Percentiles rank a stretch among this genome's conserved stretches.
These are phyloP conservation scores for Calycina marina DNA, from an alignment of 2,329 filamentous ascomycete genomes.

Conservation along the genomic window DNA sequence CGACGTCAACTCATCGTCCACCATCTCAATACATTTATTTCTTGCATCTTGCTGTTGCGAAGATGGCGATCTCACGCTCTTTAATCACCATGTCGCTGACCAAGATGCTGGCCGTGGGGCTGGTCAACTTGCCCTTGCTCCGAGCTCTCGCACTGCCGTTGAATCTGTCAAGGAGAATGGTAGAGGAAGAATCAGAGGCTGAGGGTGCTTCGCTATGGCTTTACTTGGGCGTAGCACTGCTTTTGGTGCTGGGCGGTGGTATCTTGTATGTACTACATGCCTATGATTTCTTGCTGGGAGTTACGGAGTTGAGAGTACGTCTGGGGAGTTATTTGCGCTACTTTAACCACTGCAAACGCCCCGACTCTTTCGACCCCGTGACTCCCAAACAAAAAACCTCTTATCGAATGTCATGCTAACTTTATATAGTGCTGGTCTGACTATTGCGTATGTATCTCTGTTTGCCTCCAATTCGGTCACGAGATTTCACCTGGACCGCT, in stretches of 20 bases:
- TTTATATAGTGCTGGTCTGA: constrained; percentile 85
- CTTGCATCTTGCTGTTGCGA: too few species aligned
- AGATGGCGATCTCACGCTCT: background rate
- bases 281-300: too few species aligned
- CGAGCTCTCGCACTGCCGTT: background rate
- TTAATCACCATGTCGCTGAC: background rate
- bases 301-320: too few species aligned
- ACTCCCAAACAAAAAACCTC: too few species aligned
- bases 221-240: constrained; percentile 63
- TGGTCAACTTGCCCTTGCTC: background rate
- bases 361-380: too few species aligned
- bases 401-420: too few species aligned
- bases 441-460: constrained; percentile 51
- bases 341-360: too few species aligned
- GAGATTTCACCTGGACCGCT: too few species aligned
- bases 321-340: too few species aligned
- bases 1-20: too few species aligned
- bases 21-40: too few species aligned
- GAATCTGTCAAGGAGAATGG: constrained; percentile 18
- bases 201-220: constrained; percentile 60
- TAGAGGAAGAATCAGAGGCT: constrained; percentile 31
- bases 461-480: constrained; percentile 1
- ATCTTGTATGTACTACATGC: too few species aligned
- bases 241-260: constrained; percentile 74
- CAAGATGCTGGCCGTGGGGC: background rate